phyloP scores from a whole-genome alignment of 805 yeast species.

The Ogataea paradorogensis region DNA sequence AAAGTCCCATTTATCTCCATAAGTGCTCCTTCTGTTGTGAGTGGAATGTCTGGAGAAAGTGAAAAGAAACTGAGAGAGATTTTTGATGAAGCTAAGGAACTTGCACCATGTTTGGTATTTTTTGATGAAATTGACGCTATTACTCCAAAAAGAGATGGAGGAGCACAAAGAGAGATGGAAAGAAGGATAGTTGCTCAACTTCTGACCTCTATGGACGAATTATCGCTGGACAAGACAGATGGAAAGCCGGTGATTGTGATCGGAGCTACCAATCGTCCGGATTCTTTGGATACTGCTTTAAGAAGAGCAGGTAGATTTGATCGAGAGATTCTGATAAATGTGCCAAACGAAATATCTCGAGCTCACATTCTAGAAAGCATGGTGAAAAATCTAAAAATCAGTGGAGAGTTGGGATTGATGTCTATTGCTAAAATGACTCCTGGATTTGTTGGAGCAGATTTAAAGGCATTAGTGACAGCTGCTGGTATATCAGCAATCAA shows the following conservation, averaged over 20 bases:
- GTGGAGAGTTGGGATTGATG: conserved; percentile 66
- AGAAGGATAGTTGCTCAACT: conserved; percentile 94
- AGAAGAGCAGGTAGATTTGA: conserved; percentile 97
- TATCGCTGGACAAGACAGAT: conserved; percentile 80
- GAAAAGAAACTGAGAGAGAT: conserved; percentile 92
- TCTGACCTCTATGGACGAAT: conserved; percentile 90
- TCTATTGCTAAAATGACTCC: conserved; percentile 89
- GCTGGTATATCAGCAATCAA: conserved; percentile 95
- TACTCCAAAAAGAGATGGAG: conserved; percentile 96
- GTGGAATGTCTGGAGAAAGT: conserved; percentile 99
- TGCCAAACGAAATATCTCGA: conserved; percentile 87
- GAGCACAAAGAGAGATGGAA: conserved; percentile 98
- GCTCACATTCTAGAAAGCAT: conserved; percentile 71
- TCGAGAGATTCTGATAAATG: conserved; percentile 88
- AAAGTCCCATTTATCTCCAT: conserved; percentile 89
- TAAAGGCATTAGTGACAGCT: conserved; percentile 89
- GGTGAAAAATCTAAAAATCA: conserved; percentile 63
- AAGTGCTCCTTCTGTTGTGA: conserved; percentile 93
- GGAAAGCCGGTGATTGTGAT: conserved; percentile 92
- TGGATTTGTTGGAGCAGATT: conserved; percentile 97
- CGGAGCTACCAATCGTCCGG: conserved; percentile 97
- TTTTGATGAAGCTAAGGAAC: conserved; percentile 83
- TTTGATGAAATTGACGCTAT: conserved; percentile 98
- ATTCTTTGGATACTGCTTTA: conserved; percentile 88
- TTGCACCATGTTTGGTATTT: conserved; percentile 92